phyloP scores from a whole-genome alignment of 345 rosid species.

The Dimocarpus longan region DNA sequence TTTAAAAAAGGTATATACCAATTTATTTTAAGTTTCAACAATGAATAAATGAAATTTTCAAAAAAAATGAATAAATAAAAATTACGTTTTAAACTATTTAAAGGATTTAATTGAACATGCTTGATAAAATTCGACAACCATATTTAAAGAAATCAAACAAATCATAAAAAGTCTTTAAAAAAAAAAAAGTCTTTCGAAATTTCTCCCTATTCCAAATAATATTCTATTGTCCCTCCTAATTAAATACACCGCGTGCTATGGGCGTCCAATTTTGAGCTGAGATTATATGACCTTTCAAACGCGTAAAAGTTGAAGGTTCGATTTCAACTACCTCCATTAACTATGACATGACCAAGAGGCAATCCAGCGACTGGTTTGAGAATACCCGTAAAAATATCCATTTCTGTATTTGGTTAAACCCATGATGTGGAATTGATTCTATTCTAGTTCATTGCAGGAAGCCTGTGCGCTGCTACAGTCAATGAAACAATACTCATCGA shows the following conservation, averaged over 20 bases:
- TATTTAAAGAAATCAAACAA: no score
- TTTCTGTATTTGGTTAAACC: not conserved
- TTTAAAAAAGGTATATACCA: no score
- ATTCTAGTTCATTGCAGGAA: not conserved
- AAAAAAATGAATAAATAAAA: no score
- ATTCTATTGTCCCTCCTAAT: not conserved
- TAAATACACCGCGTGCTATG: not conserved
- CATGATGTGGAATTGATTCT: conserved; percentile 19
- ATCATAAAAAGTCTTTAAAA: no score
- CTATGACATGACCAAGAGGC: not conserved
- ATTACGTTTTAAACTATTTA: no score
- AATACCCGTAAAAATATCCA: no score
- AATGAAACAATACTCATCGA: not conserved
- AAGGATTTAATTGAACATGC: no score
- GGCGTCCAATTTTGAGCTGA: not conserved
- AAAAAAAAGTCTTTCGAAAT: no score
- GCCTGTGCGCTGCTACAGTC: not conserved
- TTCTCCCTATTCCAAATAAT: not conserved
- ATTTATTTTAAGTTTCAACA: no score
- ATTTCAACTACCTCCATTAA: not conserved
- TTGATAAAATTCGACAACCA: not conserved
- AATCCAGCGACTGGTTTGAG: not conserved
- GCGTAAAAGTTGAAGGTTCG: not conserved
- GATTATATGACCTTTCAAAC: not conserved
- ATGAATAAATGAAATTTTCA: no score